Base-by-base conservation (phyloP, 331 rosid genomes). In the Arachis monticola region DNA sequence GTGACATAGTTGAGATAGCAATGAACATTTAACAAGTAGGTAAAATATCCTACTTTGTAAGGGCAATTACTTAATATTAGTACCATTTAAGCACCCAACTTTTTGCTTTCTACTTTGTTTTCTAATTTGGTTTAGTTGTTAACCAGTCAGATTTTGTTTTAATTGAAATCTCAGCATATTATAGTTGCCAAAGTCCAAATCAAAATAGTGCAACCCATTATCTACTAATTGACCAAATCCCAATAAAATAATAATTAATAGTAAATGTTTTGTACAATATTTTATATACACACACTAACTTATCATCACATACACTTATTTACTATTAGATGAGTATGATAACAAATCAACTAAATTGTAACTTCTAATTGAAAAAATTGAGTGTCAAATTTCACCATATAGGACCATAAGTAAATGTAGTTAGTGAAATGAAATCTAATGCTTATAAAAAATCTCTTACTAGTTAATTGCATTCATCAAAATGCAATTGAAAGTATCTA, bases 81-180 rank as follows among this genome's bases (percentile, higher is more conserved):
- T 17, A 56, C 64, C 64, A 72, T 72, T 68, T 52, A 67, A 35
- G 63, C 69, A 77, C 60, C 46, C 69, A 67, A 53, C 51, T 45
- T 56, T 52, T 17, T 14, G 76, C 70, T 60, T 76, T 61, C 5
- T 58, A 31, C 56, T 42, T 61, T 71, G n/a, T 72, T 67, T 72
- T 27, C 73, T 58, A 57, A 72, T 68, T 73, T 77, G 72, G 68
- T 80, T 61, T 80, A 83, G 87, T 77, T 68, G 82, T 83, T 80
- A 62, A 76, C 59, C 68, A 56, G 79, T 83, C 84, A 76, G 66
- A 72, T 59, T 70, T 55, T 10, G 12, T 72, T 75, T 66, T 77
- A 74, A 71, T 76, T 71, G 82, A 83, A 71, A 83, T 66, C 61
- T 76, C 79, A 52, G 60, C 61, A 78, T 38, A 38, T 70, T 70